Evolutionary conservation across 139 green algal genomes (phyloP).

Genomic region (Raphidocelis subcapitata): DNA sequence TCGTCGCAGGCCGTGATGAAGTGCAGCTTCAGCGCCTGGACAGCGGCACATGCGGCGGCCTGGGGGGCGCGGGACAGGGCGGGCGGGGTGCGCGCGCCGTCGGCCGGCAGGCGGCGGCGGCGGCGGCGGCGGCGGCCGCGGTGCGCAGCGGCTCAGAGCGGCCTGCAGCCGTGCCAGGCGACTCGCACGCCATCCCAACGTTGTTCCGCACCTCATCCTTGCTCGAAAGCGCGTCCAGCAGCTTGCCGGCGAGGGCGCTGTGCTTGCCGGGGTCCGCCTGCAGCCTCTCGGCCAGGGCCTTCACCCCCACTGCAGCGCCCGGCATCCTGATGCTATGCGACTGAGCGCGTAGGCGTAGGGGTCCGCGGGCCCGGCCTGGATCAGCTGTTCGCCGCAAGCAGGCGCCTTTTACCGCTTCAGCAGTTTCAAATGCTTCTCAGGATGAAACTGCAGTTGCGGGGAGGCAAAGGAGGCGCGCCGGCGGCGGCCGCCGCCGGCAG

Average conservation of each 20-base stretch:
- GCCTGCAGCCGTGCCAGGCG: background rate
- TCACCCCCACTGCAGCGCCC: background rate
- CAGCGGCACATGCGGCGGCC: slow-evolving; percentile 19
- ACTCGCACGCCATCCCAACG: background rate
- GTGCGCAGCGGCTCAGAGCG: too few relatives aligned
- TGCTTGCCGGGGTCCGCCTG: slow-evolving; percentile 13
- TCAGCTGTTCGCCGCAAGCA: too few relatives aligned
- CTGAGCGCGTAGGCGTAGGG: too few relatives aligned
- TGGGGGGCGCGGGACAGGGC: slow-evolving; percentile 5
- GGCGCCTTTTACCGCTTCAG: too few relatives aligned
- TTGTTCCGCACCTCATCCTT: slow-evolving; percentile 18
- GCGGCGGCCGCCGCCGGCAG: too few relatives aligned
- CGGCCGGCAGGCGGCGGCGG: background rate
- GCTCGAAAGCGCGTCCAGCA: slow-evolving; percentile 2
- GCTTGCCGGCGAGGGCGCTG: slow-evolving; percentile 8
- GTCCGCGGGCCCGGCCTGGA: too few relatives aligned
- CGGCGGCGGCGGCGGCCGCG: background rate
- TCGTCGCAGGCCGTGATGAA: slow-evolving; percentile 45
- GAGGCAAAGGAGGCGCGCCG: too few relatives aligned
- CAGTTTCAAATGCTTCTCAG: too few relatives aligned
- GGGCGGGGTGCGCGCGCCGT: background rate
- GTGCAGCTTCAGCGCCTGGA: slow-evolving; percentile 59
- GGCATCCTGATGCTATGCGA: background rate
- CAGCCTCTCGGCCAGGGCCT: slow-evolving; percentile 16
- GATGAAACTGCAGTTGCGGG: too few relatives aligned